Evolutionary conservation across 441 rosid species (phyloP).

Genomic region (Geranium incanum): DNA sequence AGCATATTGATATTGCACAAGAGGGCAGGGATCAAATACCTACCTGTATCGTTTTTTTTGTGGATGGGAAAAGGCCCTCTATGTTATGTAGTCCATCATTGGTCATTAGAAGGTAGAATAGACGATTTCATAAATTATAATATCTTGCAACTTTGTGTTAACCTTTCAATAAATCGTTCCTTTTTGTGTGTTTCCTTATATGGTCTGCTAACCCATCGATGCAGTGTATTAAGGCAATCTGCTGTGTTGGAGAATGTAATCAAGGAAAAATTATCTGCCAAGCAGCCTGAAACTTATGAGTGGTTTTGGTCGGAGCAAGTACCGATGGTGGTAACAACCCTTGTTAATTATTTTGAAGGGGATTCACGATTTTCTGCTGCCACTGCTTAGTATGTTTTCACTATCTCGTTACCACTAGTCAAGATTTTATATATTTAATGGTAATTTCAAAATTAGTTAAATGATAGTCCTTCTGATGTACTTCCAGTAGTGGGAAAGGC

Average conservation of each 20-base stretch:
- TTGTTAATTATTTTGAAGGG: conserved; percentile 65
- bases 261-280: conserved; percentile 70
- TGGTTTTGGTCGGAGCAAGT: conserved; percentile 89
- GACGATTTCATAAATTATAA: background rate
- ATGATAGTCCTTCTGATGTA: conserved; percentile 22
- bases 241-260: conserved; percentile 78
- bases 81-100: background rate
- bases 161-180: background rate
- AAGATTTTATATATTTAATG: conserved; percentile 15
- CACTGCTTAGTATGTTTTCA: conserved; percentile 48
- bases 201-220: conserved; percentile 20
- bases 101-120: background rate
- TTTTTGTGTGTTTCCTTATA: background rate
- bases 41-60: background rate
- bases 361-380: conserved; percentile 60
- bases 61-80: background rate
- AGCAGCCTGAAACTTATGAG: conserved; percentile 67
- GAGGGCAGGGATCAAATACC: background rate
- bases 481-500: conserved; percentile 50
- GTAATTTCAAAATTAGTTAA: conserved; percentile 21
- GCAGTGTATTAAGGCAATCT: conserved; percentile 78
- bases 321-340: conserved; percentile 57
- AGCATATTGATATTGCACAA: background rate
- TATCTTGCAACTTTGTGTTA: conserved; percentile 1
- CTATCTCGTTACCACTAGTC: conserved; percentile 19